Evolutionary conservation across 495 filamentous ascomycete species (phyloP).

Genomic region (Penicillium crystallinum): DNA sequence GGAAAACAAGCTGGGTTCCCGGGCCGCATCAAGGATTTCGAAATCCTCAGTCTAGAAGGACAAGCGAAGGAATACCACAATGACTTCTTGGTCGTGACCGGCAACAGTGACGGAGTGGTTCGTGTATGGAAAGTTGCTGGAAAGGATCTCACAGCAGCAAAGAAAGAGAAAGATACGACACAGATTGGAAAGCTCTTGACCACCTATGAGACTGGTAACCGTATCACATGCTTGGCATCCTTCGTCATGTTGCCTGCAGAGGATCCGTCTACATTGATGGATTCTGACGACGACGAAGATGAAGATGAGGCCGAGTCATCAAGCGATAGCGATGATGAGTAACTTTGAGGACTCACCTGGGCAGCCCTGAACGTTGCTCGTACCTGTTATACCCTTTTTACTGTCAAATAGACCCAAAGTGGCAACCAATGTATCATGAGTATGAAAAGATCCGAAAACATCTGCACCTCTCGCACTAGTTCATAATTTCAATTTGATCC

Average conservation of each 20-base stretch:
- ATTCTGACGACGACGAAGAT: slow-evolving; percentile 32
- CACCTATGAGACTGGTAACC: slow-evolving; percentile 75
- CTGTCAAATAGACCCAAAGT: slow-evolving; percentile 13
- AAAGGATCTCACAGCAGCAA: slow-evolving; percentile 24
- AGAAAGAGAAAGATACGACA: slow-evolving; percentile 30
- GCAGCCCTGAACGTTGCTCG: neutral
- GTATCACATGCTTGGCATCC: slow-evolving; percentile 82
- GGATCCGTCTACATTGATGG: slow-evolving; percentile 29
- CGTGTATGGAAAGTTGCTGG: slow-evolving; percentile 62
- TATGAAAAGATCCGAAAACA: slow-evolving; percentile 5
- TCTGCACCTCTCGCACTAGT: neutral
- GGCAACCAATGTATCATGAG: slow-evolving; percentile 15
- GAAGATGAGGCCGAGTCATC: slow-evolving; percentile 44
- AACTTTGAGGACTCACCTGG: neutral
- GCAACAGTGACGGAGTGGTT: slow-evolving; percentile 74
- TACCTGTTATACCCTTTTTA: slow-evolving; percentile 26
- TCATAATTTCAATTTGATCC: neutral
- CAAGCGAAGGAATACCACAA: slow-evolving; percentile 30
- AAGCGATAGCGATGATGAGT: slow-evolving; percentile 45
- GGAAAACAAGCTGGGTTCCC: slow-evolving; percentile 61
- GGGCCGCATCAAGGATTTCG: slow-evolving; percentile 85
- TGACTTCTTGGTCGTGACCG: slow-evolving; percentile 61
- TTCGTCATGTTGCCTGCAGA: slow-evolving; percentile 67
- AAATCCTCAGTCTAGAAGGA: slow-evolving; percentile 46
- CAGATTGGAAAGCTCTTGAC: slow-evolving; percentile 70